These are phyloP conservation scores for Ceratocystis eucalypticola DNA, from an alignment of 2,329 filamentous ascomycete species.

Conservation along the genomic window DNA sequence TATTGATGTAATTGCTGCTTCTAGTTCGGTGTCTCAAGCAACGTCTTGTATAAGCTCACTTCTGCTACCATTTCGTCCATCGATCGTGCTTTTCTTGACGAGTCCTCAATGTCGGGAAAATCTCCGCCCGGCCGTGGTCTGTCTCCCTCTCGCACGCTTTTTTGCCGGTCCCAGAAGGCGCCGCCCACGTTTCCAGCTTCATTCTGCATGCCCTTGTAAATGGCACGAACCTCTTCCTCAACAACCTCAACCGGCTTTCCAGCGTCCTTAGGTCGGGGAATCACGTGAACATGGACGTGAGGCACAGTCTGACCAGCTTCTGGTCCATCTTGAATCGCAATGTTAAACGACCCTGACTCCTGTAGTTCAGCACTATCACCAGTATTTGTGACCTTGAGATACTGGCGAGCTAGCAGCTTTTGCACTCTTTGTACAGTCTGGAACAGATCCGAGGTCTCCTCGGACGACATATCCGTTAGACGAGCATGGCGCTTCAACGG, in stretches of 20 bases:
- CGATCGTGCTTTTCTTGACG: constrained; percentile 50
- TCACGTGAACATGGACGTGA: constrained; percentile 87
- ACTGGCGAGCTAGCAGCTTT: constrained; percentile 51
- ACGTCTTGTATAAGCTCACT: constrained; percentile 50
- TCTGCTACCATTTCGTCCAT: constrained; percentile 69
- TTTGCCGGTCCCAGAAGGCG: constrained; percentile 44
- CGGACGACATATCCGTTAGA: constrained; percentile 56
- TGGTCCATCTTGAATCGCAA: constrained; percentile 85
- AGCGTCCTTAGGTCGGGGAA: constrained; percentile 51
- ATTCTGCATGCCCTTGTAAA: constrained; percentile 72
- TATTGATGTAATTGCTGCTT: constrained; percentile 25
- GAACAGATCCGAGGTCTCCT: constrained; percentile 73
- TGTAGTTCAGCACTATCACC: constrained; percentile 27
- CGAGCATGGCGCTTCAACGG: constrained; percentile 54
- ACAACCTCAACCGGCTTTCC: constrained; percentile 28
- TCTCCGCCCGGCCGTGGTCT: constrained; percentile 39
- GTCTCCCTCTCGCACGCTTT: constrained; percentile 22
- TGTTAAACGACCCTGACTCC: constrained; percentile 65
- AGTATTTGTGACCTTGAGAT: constrained; percentile 30
- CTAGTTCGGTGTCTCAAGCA: constrained; percentile 28
- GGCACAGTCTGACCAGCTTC: constrained; percentile 88
- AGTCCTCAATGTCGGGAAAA: constrained; percentile 61
- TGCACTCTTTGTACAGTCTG: constrained; percentile 72
- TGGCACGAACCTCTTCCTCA: constrained; percentile 46
- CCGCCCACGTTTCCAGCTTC: constrained; percentile 74